Conservation (phyloP, 306 rosid genomes). For the Rubus parviflorus region DNA sequence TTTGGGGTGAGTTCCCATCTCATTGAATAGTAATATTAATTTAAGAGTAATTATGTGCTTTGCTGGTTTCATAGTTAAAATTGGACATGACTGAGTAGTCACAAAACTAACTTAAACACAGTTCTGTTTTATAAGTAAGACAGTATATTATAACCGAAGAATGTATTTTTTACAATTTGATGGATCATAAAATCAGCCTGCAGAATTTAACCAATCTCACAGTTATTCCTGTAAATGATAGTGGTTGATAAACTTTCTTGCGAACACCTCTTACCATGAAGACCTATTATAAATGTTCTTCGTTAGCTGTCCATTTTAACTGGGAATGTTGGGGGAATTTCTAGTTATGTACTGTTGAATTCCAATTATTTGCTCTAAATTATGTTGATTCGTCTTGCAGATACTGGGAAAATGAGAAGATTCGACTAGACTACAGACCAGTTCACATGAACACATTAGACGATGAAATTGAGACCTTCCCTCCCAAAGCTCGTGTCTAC, state of each 20-base stretch:
- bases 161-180: not conserved
- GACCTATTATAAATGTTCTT: not conserved
- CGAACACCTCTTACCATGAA: not conserved
- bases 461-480: constrained; percentile 81
- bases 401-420: constrained; percentile 82
- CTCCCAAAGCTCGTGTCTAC: constrained; percentile 97
- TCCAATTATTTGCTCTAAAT: constrained; percentile 18
- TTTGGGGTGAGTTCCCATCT: constrained; percentile 62
- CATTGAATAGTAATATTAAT: not conserved
- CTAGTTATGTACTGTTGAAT: not conserved
- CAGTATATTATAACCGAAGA: not conserved
- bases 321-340: not conserved
- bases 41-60: not conserved
- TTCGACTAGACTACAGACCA: constrained; percentile 80
- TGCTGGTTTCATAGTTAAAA: not conserved
- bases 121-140: not conserved
- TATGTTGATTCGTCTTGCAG: constrained; percentile 43
- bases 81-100: not conserved
- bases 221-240: not conserved
- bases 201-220: not conserved
- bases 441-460: constrained; percentile 93
- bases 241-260: not conserved
- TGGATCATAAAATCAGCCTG: not conserved
- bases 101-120: not conserved
- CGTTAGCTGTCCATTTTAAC: not conserved